Conservation (phyloP, 257 asterid species). For the Solanum acaule region DNA sequence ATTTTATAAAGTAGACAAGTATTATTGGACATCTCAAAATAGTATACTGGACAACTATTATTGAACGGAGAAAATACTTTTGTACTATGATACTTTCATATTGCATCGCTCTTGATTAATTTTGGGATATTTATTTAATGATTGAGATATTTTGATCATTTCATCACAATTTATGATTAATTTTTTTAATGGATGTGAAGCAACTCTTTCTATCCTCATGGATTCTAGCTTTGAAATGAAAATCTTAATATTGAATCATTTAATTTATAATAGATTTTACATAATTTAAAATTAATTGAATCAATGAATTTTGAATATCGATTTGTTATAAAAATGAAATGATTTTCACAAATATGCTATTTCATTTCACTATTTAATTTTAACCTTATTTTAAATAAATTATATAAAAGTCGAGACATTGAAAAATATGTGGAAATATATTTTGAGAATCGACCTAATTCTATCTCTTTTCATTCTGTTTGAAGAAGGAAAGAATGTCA, state of each 20-base stretch:
- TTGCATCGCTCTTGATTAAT: too few relatives aligned
- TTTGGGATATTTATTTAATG: background rate
- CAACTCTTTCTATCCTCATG: background rate
- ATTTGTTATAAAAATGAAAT: background rate
- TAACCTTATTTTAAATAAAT: background rate
- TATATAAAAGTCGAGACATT: background rate
- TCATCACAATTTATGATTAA: background rate
- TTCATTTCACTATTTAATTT: background rate
- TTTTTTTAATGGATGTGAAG: background rate
- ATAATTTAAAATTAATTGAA: background rate
- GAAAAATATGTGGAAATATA: too few relatives aligned
- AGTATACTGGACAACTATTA: accelerated
- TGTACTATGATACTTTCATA: too few relatives aligned
- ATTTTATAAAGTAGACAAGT: too few relatives aligned
- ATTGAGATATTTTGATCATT: accelerated
- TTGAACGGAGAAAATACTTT: too few relatives aligned
- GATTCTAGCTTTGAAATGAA: too few relatives aligned
- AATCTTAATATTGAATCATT: background rate
- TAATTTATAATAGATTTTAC: background rate
- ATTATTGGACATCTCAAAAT: too few relatives aligned
- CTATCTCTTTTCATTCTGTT: background rate
- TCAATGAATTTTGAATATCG: background rate
- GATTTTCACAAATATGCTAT: background rate
- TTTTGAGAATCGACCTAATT: background rate
- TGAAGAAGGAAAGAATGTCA: background rate